phyloP scores from a whole-genome alignment of 164 flowering plant species.

The Aristolochia fimbriata region DNA sequence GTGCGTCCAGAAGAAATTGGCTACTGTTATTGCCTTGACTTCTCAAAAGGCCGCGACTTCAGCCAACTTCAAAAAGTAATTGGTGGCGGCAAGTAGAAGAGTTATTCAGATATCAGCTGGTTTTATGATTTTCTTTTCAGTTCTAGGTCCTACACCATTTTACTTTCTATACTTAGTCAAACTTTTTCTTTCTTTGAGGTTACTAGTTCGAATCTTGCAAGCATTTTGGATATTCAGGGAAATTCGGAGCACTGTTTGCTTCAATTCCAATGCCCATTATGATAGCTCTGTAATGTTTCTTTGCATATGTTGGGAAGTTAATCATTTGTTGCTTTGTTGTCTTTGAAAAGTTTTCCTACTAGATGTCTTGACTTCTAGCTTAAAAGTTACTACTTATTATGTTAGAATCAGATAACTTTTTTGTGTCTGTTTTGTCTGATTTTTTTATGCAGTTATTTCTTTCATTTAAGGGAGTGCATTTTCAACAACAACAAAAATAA shows the following conservation, averaged over 20 bases:
- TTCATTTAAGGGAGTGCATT: too few species aligned
- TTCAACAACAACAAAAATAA: too few species aligned
- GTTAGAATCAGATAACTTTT: too few species aligned
- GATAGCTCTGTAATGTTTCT: constrained; percentile 39
- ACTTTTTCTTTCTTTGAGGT: background rate
- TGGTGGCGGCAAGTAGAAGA: constrained; percentile 74
- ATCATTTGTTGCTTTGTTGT: background rate
- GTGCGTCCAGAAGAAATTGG: too few species aligned
- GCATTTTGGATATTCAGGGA: constrained; percentile 5
- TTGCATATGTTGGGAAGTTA: constrained; percentile 50
- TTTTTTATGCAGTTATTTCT: too few species aligned
- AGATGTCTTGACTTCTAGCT: too few species aligned
- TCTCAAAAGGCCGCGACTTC: too few species aligned
- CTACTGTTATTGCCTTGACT: too few species aligned
- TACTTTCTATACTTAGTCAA: too few species aligned
- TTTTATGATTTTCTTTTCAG: constrained; percentile 75
- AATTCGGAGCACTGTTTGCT: constrained; percentile 24
- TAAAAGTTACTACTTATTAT: too few species aligned
- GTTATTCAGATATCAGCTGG: constrained; percentile 56
- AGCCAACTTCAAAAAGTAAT: too few species aligned
- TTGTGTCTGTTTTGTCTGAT: too few species aligned
- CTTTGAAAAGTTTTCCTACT: background rate
- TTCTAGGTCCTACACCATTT: constrained; percentile 35
- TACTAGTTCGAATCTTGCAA: background rate
- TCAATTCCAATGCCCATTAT: constrained; percentile 21